phyloP scores from a whole-genome alignment of 2,329 filamentous ascomycete genomes.

The Orbilia brochopaga region DNA sequence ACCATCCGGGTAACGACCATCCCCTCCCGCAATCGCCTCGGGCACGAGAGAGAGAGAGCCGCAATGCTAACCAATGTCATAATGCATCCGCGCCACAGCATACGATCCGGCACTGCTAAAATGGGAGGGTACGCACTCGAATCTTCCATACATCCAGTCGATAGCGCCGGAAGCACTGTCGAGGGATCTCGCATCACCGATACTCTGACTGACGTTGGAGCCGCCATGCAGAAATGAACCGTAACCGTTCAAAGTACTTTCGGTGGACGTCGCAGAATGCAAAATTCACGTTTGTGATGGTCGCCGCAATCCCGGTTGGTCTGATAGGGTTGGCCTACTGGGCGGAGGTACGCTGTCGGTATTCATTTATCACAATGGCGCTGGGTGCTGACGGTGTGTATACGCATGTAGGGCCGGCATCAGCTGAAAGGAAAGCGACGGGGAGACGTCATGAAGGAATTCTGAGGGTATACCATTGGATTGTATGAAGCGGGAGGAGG shows the following conservation, averaged over 20 bases:
- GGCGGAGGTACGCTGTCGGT: conserved; percentile 30
- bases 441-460: conserved; percentile 43
- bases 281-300: conserved; percentile 33
- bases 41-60: too few species aligned
- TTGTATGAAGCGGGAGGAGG: neutral
- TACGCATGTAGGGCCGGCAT: conserved; percentile 19
- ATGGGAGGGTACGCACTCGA: conserved; percentile 35
- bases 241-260: conserved; percentile 35
- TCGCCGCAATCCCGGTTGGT: conserved; percentile 20
- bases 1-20: neutral
- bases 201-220: neutral
- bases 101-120: conserved; percentile 46
- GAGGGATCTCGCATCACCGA: neutral
- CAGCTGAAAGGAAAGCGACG: conserved; percentile 34
- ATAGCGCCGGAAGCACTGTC: neutral
- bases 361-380: neutral
- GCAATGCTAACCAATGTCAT: conserved; percentile 8
- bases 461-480: conserved; percentile 11
- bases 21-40: neutral
- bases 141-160: neutral
- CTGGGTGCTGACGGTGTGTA: neutral
- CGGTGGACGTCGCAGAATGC: conserved; percentile 17
- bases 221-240: conserved; percentile 34
- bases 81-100: conserved; percentile 8
- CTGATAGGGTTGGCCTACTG: conserved; percentile 24